Percentiles rank a stretch among this genome's conserved stretches.
These are phyloP conservation scores for Brassica hybrid DNA, from an alignment of 441 rosid genomes.

Conservation along the genomic window DNA sequence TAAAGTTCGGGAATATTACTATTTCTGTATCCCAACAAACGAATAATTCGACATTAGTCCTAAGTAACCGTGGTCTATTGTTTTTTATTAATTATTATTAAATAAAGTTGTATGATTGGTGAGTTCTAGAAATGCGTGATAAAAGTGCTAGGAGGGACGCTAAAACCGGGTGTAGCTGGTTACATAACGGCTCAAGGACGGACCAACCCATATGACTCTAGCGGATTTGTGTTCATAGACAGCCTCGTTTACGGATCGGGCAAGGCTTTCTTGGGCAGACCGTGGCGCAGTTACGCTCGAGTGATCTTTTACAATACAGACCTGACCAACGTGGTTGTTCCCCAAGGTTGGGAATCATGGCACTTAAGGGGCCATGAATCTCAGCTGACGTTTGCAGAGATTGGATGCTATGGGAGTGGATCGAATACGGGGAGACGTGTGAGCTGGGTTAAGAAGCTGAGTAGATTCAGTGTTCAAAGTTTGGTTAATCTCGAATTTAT, in stretches of 20 bases:
- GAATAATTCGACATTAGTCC: not conserved
- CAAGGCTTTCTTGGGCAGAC: constrained; percentile 62
- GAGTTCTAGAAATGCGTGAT: constrained; percentile 54
- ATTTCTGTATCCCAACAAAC: not conserved
- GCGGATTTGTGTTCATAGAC: constrained; percentile 73
- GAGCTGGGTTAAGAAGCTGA: constrained; percentile 58
- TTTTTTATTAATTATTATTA: not conserved
- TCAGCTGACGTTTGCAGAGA: constrained; percentile 56
- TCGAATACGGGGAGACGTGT: constrained; percentile 54
- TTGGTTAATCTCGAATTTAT: constrained; percentile 51
- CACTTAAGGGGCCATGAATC: constrained; percentile 46
- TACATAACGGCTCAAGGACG: constrained; percentile 86
- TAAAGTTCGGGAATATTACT: not conserved
- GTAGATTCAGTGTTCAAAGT: not conserved
- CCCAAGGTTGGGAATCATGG: constrained; percentile 78
- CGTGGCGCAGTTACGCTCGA: constrained; percentile 71
- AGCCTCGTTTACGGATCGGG: constrained; percentile 64
- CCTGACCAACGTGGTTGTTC: constrained; percentile 51
- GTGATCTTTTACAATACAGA: constrained; percentile 64
- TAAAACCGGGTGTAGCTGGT: constrained; percentile 50
- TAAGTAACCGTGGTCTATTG: not conserved
- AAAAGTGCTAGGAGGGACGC: constrained; percentile 48
- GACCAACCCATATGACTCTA: constrained; percentile 44
- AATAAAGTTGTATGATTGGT: not conserved
- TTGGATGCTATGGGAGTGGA: constrained; percentile 62